phyloP scores from a whole-genome alignment of 192 early-diverging fungal genomes.

The Gigaspora rosea region DNA sequence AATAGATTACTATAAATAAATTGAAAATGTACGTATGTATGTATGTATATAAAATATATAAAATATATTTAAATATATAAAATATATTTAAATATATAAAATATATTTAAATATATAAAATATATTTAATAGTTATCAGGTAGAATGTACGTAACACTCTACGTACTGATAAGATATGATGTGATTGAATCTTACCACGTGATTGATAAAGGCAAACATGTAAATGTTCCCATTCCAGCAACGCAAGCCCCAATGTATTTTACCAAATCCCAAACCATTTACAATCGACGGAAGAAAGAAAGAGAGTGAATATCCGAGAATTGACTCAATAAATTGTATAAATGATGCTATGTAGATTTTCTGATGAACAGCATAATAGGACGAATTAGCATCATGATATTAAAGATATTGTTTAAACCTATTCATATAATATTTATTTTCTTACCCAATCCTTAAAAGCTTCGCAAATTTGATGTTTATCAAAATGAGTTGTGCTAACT shows the following conservation, averaged over 20 bases:
- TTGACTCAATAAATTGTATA: conserved; percentile 65
- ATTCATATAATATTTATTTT: background rate
- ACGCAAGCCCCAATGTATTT: conserved; percentile 1
- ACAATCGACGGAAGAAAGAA: conserved; percentile 77
- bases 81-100: no score
- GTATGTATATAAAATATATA: no score
- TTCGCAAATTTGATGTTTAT: conserved; percentile 50
- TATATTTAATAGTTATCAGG: no score
- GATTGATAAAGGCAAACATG: conserved; percentile 33
- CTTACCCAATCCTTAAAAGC: conserved; percentile 50
- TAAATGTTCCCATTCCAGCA: background rate
- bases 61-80: no score
- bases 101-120: no score
- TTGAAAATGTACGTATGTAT: no score
- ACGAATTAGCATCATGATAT: no score
- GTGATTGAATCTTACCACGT: conserved; percentile 51
- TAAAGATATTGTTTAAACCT: no score
- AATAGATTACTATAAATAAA: no score
- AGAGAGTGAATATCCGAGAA: conserved; percentile 61
- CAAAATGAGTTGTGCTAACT: conserved; percentile 49
- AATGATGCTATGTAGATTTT: conserved; percentile 53
- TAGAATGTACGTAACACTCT: no score
- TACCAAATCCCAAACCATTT: conserved; percentile 61
- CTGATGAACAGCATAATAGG: background rate
- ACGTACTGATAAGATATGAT: no score